Percentiles rank a stretch among this genome's conserved stretches.
phyloP scores from a whole-genome alignment of 306 rosid species.

The Argentina anserina region DNA sequence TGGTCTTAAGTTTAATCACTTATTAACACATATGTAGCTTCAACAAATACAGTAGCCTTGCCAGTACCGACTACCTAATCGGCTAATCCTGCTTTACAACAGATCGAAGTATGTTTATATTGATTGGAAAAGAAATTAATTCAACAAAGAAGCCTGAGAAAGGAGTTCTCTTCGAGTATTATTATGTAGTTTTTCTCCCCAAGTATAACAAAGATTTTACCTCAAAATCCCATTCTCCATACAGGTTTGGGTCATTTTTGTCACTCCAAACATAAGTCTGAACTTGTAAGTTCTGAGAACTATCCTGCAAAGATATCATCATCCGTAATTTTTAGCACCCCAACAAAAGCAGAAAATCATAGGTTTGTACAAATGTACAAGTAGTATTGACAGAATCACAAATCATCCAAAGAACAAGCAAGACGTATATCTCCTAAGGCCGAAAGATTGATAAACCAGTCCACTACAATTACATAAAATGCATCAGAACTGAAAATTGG shows the following conservation, averaged over 20 bases:
- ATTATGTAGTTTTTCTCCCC: not conserved
- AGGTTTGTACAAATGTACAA: not conserved
- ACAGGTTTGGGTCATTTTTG: constrained; percentile 65
- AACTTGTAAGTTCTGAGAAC: constrained; percentile 43
- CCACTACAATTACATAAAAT: not conserved
- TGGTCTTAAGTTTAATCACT: not conserved
- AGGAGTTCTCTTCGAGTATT: not conserved
- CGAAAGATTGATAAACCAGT: not conserved
- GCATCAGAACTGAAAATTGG: not conserved
- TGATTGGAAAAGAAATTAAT: not conserved
- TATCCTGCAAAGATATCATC: constrained; percentile 45
- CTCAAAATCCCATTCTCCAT: constrained; percentile 90
- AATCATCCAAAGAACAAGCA: not conserved
- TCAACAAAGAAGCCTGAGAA: not conserved
- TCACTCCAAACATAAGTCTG: constrained; percentile 69
- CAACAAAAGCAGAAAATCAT: not conserved
- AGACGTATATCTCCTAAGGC: not conserved
- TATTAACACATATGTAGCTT: not conserved
- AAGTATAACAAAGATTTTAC: constrained; percentile 30
- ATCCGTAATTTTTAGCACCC: not conserved
- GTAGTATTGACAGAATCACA: not conserved
- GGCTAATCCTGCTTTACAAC: not conserved
- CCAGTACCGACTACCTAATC: too few species aligned
- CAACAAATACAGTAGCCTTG: not conserved
- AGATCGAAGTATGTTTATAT: not conserved